A percentile compares a stretch with the other conserved stretches of the same genome.
These are phyloP conservation scores for Daldinia concentrica DNA, from an alignment of 495 filamentous ascomycete species.

Conservation along the genomic window DNA sequence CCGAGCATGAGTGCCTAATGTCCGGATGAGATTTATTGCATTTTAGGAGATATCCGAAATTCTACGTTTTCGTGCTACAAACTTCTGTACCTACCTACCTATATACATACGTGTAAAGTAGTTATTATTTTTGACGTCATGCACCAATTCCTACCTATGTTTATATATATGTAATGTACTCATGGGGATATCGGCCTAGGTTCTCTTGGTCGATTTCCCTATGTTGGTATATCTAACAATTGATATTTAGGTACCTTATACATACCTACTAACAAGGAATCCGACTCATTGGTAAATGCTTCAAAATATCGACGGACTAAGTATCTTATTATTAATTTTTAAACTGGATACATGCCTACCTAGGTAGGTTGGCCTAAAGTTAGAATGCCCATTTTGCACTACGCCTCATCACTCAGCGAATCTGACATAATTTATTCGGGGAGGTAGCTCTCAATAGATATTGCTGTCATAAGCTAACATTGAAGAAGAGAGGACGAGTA, in stretches of 20 bases:
- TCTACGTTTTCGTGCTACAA: background rate
- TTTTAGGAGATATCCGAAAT: background rate
- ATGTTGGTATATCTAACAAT: background rate
- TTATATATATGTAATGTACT: no score
- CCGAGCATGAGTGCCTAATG: background rate
- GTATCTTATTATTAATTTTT: slow-evolving; percentile 5
- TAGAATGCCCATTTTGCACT: background rate
- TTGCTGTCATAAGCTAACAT: background rate
- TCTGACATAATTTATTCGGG: slow-evolving; percentile 38
- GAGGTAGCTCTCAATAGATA: background rate
- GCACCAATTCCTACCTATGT: slow-evolving; percentile 9
- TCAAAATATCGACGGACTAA: background rate
- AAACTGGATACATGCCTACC: no score
- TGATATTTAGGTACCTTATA: background rate
- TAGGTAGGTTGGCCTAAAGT: slow-evolving; percentile 2
- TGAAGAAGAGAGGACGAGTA: background rate
- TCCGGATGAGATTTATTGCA: background rate
- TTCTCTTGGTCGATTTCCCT: background rate
- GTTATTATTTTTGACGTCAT: slow-evolving; percentile 33
- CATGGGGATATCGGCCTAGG: background rate
- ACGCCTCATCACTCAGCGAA: slow-evolving; percentile 17
- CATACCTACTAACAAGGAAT: background rate
- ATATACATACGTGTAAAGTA: background rate
- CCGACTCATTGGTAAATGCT: slow-evolving; percentile 5
- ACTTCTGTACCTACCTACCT: no score